phyloP scores from a whole-genome alignment of 139 green algal species.

The Astrephomene gubernaculifera region DNA sequence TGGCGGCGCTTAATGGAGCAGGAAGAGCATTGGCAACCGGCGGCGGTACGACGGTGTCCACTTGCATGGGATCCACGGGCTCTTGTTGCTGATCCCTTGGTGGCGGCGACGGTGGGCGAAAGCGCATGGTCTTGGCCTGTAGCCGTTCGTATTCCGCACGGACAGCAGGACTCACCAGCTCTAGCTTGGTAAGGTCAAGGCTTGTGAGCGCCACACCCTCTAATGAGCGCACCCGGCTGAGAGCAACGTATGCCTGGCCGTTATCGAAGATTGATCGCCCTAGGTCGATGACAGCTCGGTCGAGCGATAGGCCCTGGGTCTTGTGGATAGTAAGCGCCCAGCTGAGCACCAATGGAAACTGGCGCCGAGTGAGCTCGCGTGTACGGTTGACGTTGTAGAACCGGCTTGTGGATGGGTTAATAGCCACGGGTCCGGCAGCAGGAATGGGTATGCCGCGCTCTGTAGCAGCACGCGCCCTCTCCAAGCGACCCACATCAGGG shows the following conservation, averaged over 20 bases:
- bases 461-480: background rate
- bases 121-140: too few species aligned
- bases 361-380: background rate
- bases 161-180: background rate
- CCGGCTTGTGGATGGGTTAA: slow-evolving; percentile 7
- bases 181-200: background rate
- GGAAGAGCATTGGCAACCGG: too few species aligned
- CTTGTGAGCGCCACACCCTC: background rate
- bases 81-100: too few species aligned
- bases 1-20: too few species aligned
- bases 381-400: background rate
- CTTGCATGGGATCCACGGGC: too few species aligned
- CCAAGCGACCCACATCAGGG: background rate
- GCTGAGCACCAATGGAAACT: slow-evolving; percentile 35
- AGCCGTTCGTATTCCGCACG: background rate
- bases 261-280: slow-evolving; percentile 63
- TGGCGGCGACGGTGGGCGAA: too few species aligned
- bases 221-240: slow-evolving; percentile 44
- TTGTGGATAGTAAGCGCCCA: slow-evolving; percentile 52
- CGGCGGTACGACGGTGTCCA: too few species aligned
- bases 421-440: background rate
- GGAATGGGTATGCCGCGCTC: background rate
- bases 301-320: slow-evolving; percentile 43
- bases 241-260: slow-evolving; percentile 79
- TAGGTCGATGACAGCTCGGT: slow-evolving; percentile 44